These are phyloP conservation scores for Goffeauzyma gilvescens DNA, from an alignment of 768 basidiomycete species.

Conservation along the genomic window DNA sequence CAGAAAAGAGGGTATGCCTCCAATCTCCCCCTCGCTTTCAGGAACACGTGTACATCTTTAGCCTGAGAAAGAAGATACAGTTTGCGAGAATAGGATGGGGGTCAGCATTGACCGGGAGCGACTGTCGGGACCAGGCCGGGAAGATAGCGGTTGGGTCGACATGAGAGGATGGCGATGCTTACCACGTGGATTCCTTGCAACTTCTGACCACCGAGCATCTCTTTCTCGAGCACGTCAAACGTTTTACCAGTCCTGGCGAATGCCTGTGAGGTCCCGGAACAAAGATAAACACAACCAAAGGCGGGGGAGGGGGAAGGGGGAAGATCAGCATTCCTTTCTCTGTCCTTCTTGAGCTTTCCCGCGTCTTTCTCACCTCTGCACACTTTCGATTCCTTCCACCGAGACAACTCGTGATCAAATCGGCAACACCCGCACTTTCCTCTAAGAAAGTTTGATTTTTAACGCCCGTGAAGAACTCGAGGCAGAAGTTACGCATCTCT, in stretches of 20 bases:
- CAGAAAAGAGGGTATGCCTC: constrained; percentile 36
- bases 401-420: constrained; percentile 37
- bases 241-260: constrained; percentile 36
- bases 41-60: constrained; percentile 35
- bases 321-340: too few species aligned
- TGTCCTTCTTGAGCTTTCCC: too few species aligned
- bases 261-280: constrained; percentile 24
- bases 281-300: too few species aligned
- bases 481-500: constrained; percentile 37
- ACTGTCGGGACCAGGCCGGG: too few species aligned
- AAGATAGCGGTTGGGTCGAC: too few species aligned
- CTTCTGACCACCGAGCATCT: constrained; percentile 37
- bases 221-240: constrained; percentile 35
- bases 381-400: constrained; percentile 24
- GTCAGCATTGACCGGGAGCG: too few species aligned
- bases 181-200: constrained; percentile 35
- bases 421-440: constrained; percentile 36
- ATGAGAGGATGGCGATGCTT: constrained; percentile 1
- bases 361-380: constrained; percentile 10
- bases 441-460: constrained; percentile 35
- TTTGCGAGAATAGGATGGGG: background rate
- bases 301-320: too few species aligned
- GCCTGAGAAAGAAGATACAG: constrained; percentile 17
- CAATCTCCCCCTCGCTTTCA: constrained; percentile 30
- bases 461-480: constrained; percentile 36